Evolutionary conservation across 2,329 filamentous ascomycete species (phyloP).

Genomic region (Neonectria hederae): DNA sequence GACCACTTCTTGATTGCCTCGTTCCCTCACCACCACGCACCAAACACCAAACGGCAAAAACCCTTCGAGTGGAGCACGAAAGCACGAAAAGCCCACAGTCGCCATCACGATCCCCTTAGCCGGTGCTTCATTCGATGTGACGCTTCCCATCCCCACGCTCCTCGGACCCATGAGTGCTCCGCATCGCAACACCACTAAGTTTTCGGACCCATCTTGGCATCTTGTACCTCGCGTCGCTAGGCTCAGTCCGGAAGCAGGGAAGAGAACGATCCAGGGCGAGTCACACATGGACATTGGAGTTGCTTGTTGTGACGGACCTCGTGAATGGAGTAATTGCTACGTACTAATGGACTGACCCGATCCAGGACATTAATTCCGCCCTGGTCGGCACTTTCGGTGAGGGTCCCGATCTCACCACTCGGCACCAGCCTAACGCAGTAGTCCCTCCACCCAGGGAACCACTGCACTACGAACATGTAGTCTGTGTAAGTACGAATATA

Average conservation of each 20-base stretch:
- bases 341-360: not conserved
- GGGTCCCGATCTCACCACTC: conserved; percentile 23
- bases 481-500: not conserved
- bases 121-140: conserved; percentile 8
- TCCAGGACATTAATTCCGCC: conserved; percentile 1
- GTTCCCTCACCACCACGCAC: conserved; percentile 11
- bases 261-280: conserved; percentile 9
- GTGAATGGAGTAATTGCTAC: too few species aligned
- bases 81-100: conserved; percentile 3
- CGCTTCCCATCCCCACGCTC: conserved; percentile 8
- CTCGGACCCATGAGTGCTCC: not conserved
- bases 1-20: conserved; percentile 12
- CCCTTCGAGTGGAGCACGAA: conserved; percentile 9
- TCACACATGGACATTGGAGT: not conserved
- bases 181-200: not conserved
- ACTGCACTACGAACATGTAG: not conserved
- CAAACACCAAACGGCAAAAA: not conserved
- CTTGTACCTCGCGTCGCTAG: not conserved
- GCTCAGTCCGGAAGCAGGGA: conserved; percentile 8
- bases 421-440: not conserved
- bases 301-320: not conserved
- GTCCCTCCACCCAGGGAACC: not conserved
- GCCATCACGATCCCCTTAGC: conserved; percentile 6
- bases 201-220: conserved; percentile 1
- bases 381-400: conserved; percentile 26